Base-by-base conservation (phyloP, 805 yeast genomes). In the Barnettozyma salicaria region DNA sequence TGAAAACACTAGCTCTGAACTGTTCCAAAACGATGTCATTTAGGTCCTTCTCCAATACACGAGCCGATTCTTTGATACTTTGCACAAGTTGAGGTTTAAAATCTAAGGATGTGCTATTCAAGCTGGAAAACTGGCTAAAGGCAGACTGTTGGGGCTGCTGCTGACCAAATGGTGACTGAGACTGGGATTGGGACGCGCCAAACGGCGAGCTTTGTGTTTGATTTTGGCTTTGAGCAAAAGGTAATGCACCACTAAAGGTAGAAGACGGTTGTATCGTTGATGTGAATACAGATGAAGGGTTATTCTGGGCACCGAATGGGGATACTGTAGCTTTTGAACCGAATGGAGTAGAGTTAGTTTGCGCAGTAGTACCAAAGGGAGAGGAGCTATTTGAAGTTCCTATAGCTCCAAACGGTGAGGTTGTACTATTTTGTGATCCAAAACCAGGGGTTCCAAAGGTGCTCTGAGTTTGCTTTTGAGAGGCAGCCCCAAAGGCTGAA, bases 1-100 rank as follows among this genome's bases (percentile, higher is more conserved):
- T 52, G 45, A 83, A 83, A 5, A 41, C 36, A 0, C 51, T 46
- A 1, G 72, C 64, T 43, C 65, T 53, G 53, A 83, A 86, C 17
- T 70, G 68, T 6, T 59, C 63, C 8, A 63, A 32, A 0, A 76
- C 64, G 3, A 50, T 60, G 5, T 68, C 70, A 32, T 71, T 60
- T 4, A 78, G 47, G 4, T 70, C 73, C 0, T 59, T 63, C 5
- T 58, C 48, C 3, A 48, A 48, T 0, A 56, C 44, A 8, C 46
- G 59, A 40, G 40, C 59, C 5, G 53, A 55, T 28, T 60, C 56
- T 5, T 53, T 49, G 3, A 43, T 45, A 23, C 65, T 67, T 46
- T 69, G 74, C 11, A 40, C 37, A 29, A 58, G 53, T 6, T 48
- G 28, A 26, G 52, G 53, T 11, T 43, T 40, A 35, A 49, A 47